Evolutionary conservation across 768 basidiomycete genomes (phyloP).

Genomic region (Candolleomyces eurysporus): DNA sequence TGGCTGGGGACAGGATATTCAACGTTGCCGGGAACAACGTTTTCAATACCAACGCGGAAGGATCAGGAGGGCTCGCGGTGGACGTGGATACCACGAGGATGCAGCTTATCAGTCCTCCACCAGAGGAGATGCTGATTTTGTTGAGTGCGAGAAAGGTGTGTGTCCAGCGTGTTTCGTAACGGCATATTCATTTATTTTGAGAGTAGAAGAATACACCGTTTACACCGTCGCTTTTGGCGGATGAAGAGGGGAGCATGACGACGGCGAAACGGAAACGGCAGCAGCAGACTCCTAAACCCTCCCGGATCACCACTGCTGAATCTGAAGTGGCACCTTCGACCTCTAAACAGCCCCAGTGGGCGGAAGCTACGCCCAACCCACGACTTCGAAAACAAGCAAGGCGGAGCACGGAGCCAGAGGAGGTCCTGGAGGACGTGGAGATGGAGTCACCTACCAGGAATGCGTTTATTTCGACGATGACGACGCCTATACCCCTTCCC

Average conservation of each 20-base stretch:
- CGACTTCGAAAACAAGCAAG: constrained; percentile 5
- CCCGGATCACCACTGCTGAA: not conserved
- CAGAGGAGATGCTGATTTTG: constrained; percentile 43
- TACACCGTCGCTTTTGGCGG: constrained; percentile 20
- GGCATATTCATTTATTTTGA: constrained; percentile 7
- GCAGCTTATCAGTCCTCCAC: constrained; percentile 58
- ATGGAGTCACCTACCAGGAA: constrained; percentile 4
- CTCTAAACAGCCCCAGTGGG: not conserved
- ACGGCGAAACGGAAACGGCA: not conserved
- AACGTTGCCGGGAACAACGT: no score
- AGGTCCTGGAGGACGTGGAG: constrained; percentile 4
- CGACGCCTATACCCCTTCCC: not conserved
- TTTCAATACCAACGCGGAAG: no score
- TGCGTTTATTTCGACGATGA: not conserved
- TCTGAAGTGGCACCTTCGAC: not conserved
- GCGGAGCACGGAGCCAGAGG: no score
- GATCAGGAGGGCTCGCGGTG: no score
- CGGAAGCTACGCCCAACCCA: constrained; percentile 6
- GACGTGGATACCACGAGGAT: constrained; percentile 24
- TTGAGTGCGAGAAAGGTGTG: constrained; percentile 28
- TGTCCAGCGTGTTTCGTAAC: not conserved
- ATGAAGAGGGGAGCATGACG: not conserved
- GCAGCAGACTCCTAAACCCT: not conserved
- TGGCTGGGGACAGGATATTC: not conserved
- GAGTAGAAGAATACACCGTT: constrained; percentile 9